phyloP scores from a whole-genome alignment of 1,284 basidiomycete genomes.

The Sanghuangporus baumii region DNA sequence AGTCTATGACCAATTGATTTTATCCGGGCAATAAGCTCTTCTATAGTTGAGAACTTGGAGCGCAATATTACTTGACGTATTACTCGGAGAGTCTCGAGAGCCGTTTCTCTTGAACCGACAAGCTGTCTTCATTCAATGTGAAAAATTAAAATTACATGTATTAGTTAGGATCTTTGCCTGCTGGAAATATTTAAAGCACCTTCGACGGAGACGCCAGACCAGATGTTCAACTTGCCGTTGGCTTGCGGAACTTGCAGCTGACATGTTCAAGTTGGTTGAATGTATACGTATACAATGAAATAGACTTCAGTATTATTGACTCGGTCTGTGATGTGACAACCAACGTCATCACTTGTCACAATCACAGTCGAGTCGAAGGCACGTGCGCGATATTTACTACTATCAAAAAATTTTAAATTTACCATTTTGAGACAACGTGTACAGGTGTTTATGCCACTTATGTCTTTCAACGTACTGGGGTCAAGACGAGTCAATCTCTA shows the following conservation, averaged over 20 bases:
- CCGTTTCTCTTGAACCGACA: conserved; percentile 82
- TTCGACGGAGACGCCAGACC: conserved; percentile 57
- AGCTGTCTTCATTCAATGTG: conserved; percentile 56
- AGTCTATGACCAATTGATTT: conserved; percentile 75
- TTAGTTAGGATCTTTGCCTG: neutral
- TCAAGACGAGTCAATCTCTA: neutral
- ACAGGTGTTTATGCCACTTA: neutral
- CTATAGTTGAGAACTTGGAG: conserved; percentile 82
- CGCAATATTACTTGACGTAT: conserved; percentile 86
- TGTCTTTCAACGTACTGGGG: neutral
- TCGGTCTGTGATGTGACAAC: neutral
- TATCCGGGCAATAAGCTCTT: conserved; percentile 80
- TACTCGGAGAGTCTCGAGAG: conserved; percentile 84
- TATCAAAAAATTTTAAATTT: neutral
- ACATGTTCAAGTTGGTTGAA: too few relatives aligned
- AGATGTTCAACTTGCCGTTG: conserved; percentile 60
- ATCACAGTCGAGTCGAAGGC: neutral
- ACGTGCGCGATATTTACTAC: neutral
- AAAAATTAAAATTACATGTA: conserved; percentile 4
- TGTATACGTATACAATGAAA: neutral
- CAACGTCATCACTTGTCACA: neutral
- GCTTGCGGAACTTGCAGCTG: conserved; percentile 27
- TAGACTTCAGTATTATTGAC: neutral
- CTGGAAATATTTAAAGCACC: conserved; percentile 39
- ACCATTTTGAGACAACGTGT: too few relatives aligned